These are phyloP conservation scores for Begonia fuchsioides DNA, from an alignment of 306 rosid genomes.

Conservation along the genomic window DNA sequence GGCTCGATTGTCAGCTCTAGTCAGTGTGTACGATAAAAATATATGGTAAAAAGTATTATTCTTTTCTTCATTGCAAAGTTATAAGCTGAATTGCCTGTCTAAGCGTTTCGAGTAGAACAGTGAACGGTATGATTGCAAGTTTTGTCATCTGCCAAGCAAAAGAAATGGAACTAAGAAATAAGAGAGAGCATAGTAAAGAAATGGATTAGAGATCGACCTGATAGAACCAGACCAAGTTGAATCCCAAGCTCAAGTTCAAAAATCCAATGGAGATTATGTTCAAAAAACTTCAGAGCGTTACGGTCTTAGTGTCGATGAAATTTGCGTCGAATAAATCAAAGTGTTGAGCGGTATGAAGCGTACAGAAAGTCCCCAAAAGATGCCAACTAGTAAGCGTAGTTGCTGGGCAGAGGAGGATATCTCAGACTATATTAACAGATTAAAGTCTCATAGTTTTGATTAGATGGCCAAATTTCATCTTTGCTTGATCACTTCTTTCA, in stretches of 20 bases:
- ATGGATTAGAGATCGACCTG: constrained; percentile 36
- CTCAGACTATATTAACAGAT: too few species aligned
- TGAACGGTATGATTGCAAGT: constrained; percentile 97
- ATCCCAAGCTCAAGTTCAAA: constrained; percentile 90
- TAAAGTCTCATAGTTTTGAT: too few species aligned
- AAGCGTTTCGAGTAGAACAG: constrained; percentile 68
- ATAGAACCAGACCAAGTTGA: constrained; percentile 92
- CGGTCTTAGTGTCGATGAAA: constrained; percentile 67
- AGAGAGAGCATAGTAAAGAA: neutral
- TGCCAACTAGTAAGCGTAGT: constrained; percentile 99
- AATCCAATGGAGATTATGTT: constrained; percentile 91
- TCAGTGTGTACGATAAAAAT: too few species aligned
- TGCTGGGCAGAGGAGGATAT: constrained; percentile 19
- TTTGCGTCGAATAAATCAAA: constrained; percentile 62
- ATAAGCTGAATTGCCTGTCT: constrained; percentile 83
- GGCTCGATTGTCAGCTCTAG: too few species aligned
- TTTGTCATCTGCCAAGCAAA: constrained; percentile 70
- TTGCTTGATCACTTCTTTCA: too few species aligned
- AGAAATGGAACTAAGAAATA: constrained; percentile 4
- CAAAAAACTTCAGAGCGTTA: constrained; percentile 72
- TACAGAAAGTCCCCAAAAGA: constrained; percentile 85
- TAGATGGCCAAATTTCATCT: too few species aligned
- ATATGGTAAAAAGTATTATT: too few species aligned
- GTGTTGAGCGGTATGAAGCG: constrained; percentile 81
- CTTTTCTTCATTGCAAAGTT: constrained; percentile 2